Base-by-base conservation (phyloP, 2,329 filamentous ascomycete species). In the Ophiocordyceps camponoti-rufipedis region DNA sequence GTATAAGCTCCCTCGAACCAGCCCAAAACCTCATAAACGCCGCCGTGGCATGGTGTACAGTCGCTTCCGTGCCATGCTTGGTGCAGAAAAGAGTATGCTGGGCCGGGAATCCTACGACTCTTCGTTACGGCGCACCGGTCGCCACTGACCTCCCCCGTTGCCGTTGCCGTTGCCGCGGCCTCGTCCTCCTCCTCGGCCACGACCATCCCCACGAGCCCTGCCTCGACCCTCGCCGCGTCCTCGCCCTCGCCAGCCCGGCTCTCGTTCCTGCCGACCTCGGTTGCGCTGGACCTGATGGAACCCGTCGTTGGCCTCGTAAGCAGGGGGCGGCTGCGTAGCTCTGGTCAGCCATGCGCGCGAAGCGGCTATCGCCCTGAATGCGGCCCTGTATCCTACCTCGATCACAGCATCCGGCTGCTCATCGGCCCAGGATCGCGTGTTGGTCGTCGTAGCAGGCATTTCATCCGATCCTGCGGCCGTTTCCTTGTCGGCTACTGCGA, bases 391-490 rank as follows among this genome's bases (percentile, higher is more conserved):
- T 56, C 65, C 53, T 58, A 73, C 69, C 57, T 68, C 64, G 29
- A 60, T 52, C 35, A 60, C 60, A 46, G 59, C 61, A 48, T 78
- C 75, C 16, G 81, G 75, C 53, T 83, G 75, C 49, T 91, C 84
- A 55, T 94, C 86, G 28, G 85, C 85, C 85, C 85, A 93, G 55
- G 80, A 86, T 57, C 82, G 78, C 29, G 70, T 69, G 55, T 71
- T 70, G 46, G 64, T 58, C 38, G 66, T 61, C 9, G 67, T 65
- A 7, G 75, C 77, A 42, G 78, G 74, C n/a, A 74, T 77, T 28
- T 76, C 75, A 42, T 70, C 64, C 40, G 76, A 59, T 39, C 1
- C 35, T n/a, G n/a, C 35, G 9, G 35, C 35, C 35, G n/a, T 16
- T 16, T 91, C 84, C 5, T 82, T 80, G 68, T 93, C 86, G 44